Evolutionary conservation across 2,329 filamentous ascomycete genomes (phyloP), one percentile per base, ranked within the genome.

Genomic region (Teratosphaeria viscida): DNA sequence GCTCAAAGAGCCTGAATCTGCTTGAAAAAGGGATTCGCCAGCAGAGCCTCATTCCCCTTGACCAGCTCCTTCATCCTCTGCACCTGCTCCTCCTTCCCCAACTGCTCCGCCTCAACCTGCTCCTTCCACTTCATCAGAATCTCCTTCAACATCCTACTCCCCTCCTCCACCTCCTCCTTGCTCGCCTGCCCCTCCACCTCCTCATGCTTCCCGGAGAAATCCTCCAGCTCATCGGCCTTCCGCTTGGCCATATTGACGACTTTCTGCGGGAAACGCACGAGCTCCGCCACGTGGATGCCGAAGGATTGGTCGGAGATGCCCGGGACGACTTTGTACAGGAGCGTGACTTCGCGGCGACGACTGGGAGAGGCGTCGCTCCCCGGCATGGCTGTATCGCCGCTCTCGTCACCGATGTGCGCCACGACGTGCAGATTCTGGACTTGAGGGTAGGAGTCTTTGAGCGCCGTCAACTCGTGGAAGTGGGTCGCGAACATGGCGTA

Each of bases 221-320:
- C 94, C 73, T 99, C 94, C 39, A 99, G 81, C 79, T 99, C 95
- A 73, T 97, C 94, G 0, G 94, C 94, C 78, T 99, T 99, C 67
- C 94, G 85, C 77, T 95, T 95, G n/a, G 94, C 94, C 95, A 99
- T 99, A 64, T 91, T 90, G 62, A 99, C 89, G 16, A 99, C 95
- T 77, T 99, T 99, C 67, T 90, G 87, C 0, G 94, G 94, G 77
- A 99, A 99, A 53, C 92, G 85, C 23, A 99, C 94, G 5, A 99
- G 82, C 77, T 99, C 94, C 0, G 94, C 94, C 14, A 99, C 95
- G 75, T 99, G 94, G 67, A 99, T 99, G 67, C 94, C 94, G 73
- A 99, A 99, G 60, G 88, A 94, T 77, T 99, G 94, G 74, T 99
- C 94, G 71, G 91, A 96, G 67, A 99, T 88, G 55, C 94, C 94